Evolutionary conservation across 2,329 filamentous ascomycete genomes (phyloP).

Genomic region (Apiospora hydei): DNA sequence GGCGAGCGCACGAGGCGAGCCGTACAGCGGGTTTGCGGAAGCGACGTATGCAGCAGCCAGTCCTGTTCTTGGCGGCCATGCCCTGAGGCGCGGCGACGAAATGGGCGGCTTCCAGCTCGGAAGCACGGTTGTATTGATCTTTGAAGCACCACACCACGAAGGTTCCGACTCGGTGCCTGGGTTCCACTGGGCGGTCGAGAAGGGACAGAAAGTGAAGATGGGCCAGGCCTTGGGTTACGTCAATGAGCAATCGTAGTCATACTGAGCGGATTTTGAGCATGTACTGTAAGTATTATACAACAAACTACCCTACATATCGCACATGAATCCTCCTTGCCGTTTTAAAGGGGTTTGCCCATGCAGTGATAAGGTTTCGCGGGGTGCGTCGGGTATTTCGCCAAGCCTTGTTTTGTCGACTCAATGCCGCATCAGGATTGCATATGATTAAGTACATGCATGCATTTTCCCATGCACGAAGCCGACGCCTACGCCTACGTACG

Average conservation of each 20-base stretch:
- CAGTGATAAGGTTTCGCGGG: constrained; percentile 8
- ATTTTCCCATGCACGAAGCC: neutral
- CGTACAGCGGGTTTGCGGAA: constrained; percentile 90
- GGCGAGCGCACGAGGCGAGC: constrained; percentile 77
- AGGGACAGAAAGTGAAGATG: constrained; percentile 88
- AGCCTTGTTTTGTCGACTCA: neutral
- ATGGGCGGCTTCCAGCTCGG: constrained; percentile 98
- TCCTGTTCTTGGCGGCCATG: constrained; percentile 79
- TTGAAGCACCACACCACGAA: constrained; percentile 84
- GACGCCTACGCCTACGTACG: neutral
- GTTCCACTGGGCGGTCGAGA: constrained; percentile 86
- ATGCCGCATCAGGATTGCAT: neutral
- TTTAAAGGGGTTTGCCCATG: neutral
- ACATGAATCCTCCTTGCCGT: neutral
- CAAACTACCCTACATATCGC: neutral
- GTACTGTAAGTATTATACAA: constrained; percentile 16
- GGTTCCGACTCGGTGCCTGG: constrained; percentile 67
- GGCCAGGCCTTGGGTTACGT: constrained; percentile 86
- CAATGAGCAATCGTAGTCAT: constrained; percentile 46
- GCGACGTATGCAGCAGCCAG: constrained; percentile 86
- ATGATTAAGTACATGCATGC: neutral
- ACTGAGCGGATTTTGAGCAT: neutral
- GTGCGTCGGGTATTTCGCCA: neutral
- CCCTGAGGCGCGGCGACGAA: constrained; percentile 86
- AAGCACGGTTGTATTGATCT: constrained; percentile 93